Evolutionary conservation across 73 alveolate genomes (phyloP), one percentile per base, ranked within the genome.

Genomic region (Paramecium sonneborni): DNA sequence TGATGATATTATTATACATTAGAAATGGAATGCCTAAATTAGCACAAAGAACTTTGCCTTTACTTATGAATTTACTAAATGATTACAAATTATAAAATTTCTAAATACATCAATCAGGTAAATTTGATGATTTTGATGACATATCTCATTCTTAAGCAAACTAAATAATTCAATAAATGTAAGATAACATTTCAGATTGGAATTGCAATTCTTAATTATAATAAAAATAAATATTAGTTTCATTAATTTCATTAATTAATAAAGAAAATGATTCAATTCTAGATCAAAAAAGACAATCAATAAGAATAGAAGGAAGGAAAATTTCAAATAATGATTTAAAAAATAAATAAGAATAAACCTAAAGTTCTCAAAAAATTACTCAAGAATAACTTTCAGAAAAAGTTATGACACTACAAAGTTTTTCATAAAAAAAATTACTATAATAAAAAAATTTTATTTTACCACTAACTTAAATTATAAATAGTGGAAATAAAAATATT

Each of bases 1-100:
- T 67, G 84, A 67, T 67, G 84, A 67, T 32, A 14, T 67, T 67
- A 67, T 30, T 67, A 12, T 67, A 67, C 23, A 30, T 26, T 20
- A 26, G 84, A 67, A 32, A 32, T 67, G 44, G 48, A 67, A 67
- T 67, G 84, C 84, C 84, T 14, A 67, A 67, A 67, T 67, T 67
- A 67, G 84, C 84, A 12, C 26, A 30, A 32, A 67, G 84, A 67
- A 67, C 84, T 30, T 67, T 67, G 46, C 84, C 84, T 6, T 67
- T 67, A 32, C 38, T 67, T 67, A 67, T 67, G 84, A 67, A 67
- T 67, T 67, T 67, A 67, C 6, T 67, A 67, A 44, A 21, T 20
- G 84, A 26, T 20, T 67, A 24, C 6, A 24, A 15, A 1, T 12
- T 5, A 30, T 30, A 30, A 32, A 32, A 5, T 67, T 7, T 9